Conservation (phyloP, 768 basidiomycete genomes). For the Cubamyces lactineus region DNA sequence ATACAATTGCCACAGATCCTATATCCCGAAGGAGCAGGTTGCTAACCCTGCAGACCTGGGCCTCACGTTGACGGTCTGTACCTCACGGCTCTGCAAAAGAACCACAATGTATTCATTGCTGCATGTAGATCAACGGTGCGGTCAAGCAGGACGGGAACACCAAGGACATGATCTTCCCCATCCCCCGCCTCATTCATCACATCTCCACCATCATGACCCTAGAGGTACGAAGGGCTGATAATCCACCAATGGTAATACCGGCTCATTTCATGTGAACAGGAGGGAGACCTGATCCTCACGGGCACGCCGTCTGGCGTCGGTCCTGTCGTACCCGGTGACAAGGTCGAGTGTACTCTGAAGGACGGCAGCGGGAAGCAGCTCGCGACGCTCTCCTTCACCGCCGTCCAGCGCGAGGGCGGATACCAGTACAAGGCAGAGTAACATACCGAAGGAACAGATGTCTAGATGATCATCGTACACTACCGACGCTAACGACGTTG, state of each 20-base stretch:
- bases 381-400: conserved; percentile 64
- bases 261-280: conserved; percentile 48
- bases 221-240: conserved; percentile 55
- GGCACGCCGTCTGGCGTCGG: conserved; percentile 94
- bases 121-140: conserved; percentile 73
- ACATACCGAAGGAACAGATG: neutral
- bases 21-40: conserved; percentile 76
- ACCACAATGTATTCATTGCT: neutral
- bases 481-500: conserved; percentile 11
- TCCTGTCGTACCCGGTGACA: conserved; percentile 73
- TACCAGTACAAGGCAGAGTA: conserved; percentile 50
- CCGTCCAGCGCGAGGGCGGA: conserved; percentile 69
- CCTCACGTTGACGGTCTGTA: conserved; percentile 70
- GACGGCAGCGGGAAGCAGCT: conserved; percentile 60
- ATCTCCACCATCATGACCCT: conserved; percentile 96
- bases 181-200: conserved; percentile 86
- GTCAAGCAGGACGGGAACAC: conserved; percentile 87
- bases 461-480: conserved; percentile 18
- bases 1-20: conserved; percentile 49
- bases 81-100: neutral
- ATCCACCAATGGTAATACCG: neutral
- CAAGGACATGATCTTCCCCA: conserved; percentile 88
- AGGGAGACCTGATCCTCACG: conserved; percentile 89
- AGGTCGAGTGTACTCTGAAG: conserved; percentile 71
- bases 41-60: conserved; percentile 74